Conservation (phyloP, 2,329 filamentous ascomycete species). For the Calonectria hawksworthii region DNA sequence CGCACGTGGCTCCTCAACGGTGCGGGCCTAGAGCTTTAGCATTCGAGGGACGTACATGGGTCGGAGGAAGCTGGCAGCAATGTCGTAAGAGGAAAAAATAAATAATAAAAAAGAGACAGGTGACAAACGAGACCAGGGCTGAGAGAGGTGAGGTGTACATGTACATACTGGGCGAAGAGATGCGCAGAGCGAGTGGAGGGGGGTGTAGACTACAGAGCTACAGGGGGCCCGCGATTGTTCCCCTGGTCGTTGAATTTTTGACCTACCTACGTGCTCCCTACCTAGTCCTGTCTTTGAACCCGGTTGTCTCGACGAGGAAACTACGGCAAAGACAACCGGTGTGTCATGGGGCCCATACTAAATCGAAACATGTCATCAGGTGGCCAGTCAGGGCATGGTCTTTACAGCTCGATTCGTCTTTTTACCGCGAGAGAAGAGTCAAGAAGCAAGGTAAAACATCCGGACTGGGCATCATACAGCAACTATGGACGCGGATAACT, state of each 20-base stretch:
- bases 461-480: constrained; percentile 6
- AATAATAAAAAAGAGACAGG: neutral
- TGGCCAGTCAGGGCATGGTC: neutral
- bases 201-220: constrained; percentile 5
- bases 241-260: constrained; percentile 4
- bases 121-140: neutral
- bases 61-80: constrained; percentile 21
- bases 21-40: constrained; percentile 47
- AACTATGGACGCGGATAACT: neutral
- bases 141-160: constrained; percentile 16
- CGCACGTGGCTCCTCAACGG: constrained; percentile 48
- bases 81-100: constrained; percentile 7
- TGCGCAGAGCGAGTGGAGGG: constrained; percentile 23
- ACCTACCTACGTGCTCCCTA: neutral
- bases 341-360: constrained; percentile 5
- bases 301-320: constrained; percentile 2
- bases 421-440: constrained; percentile 23
- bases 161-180: constrained; percentile 4
- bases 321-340: constrained; percentile 1
- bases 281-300: constrained; percentile 4
- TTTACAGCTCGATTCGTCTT: neutral
- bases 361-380: constrained; percentile 12
- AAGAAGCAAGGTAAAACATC: constrained; percentile 14
- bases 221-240: neutral
- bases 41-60: constrained; percentile 37